Evolutionary conservation across 805 yeast species (phyloP).

Genomic region (Hanseniaspora hatyaiensis): DNA sequence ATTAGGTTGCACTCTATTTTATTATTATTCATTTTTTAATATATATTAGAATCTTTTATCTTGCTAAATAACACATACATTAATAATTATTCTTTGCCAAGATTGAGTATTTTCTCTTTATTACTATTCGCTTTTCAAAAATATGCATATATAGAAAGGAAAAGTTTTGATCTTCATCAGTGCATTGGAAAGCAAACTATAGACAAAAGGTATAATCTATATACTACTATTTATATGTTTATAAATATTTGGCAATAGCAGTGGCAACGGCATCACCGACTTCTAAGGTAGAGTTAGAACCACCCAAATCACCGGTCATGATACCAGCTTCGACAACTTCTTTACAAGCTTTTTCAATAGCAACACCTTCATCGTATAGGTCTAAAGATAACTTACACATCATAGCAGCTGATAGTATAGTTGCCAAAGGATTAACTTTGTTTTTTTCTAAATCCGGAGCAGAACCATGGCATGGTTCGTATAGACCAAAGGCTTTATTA

Average conservation of each 20-base stretch:
- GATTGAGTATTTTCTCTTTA: too few relatives aligned
- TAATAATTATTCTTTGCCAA: too few relatives aligned
- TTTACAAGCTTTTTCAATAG: slow-evolving; percentile 78
- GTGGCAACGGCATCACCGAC: slow-evolving; percentile 89
- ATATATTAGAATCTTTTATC: too few relatives aligned
- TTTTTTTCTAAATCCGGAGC: slow-evolving; percentile 87
- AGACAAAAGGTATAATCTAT: too few relatives aligned
- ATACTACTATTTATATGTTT: too few relatives aligned
- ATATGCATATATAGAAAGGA: too few relatives aligned
- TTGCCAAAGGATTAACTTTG: slow-evolving; percentile 90
- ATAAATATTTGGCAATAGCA: slow-evolving; percentile 36
- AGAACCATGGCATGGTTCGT: slow-evolving; percentile 97
- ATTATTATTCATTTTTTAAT: background rate
- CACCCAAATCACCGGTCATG: slow-evolving; percentile 87
- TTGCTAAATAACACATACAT: too few relatives aligned
- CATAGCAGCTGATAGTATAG: slow-evolving; percentile 92
- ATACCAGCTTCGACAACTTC: slow-evolving; percentile 69
- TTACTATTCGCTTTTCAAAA: too few relatives aligned
- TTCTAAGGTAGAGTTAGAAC: slow-evolving; percentile 69
- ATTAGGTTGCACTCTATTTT: slow-evolving; percentile 32
- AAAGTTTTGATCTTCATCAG: too few relatives aligned
- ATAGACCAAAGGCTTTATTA: slow-evolving; percentile 85
- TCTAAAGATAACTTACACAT: slow-evolving; percentile 88
- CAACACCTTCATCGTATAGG: slow-evolving; percentile 71
- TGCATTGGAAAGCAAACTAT: too few relatives aligned